Evolutionary conservation across 1,284 basidiomycete genomes (phyloP), one percentile per base, ranked within the genome.

Genomic region (Trametes hirsuta): DNA sequence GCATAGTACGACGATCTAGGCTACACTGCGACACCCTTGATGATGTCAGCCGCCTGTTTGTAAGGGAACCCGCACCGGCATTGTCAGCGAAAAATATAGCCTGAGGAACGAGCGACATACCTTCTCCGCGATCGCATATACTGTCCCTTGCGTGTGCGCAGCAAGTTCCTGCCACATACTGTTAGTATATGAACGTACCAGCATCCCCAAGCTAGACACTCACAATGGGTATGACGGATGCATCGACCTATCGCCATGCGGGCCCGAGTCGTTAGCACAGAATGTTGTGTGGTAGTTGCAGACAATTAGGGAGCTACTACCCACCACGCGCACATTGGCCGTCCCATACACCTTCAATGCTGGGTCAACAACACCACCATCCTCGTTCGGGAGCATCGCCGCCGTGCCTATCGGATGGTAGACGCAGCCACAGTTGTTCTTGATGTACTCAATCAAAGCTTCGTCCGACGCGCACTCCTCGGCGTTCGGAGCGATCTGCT

Each of bases 301-400:
- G n/a, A 8, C 12, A 34, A 45, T 4, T 11, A 45, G 4, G 10
- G 5, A 11, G 44, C 4, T 22, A n/a, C n/a, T 22, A 58, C 62
- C 36, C 44, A 64, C 62, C 55, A 61, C 59, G 5, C 62, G 59
- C 35, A 64, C 30, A 18, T 61, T 64, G 30, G 42, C 49, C 14
- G 59, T 64, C 15, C 88, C 90, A 71, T 84, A 90, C n/a, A 67
- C 72, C 60, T 65, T 72, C 41, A 72, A 52, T 18, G 59, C 58
- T 2, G 66, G 65, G 55, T 70, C 68, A 6, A 74, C 71, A 8
- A 72, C 71, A n/a, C 72, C 72, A 12, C 63, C 64, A 44, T 67
- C 63, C 37, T 66, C 63, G 36, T 75, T 68, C 12, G 83, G 83
- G 42, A 84, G 72, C 83, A 84, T 84, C 0, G 59, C 55, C 4